Evolutionary conservation across 495 filamentous ascomycete species (phyloP), one percentile per base, ranked within the genome.

Genomic region (Friedmanniomyces simplex): DNA sequence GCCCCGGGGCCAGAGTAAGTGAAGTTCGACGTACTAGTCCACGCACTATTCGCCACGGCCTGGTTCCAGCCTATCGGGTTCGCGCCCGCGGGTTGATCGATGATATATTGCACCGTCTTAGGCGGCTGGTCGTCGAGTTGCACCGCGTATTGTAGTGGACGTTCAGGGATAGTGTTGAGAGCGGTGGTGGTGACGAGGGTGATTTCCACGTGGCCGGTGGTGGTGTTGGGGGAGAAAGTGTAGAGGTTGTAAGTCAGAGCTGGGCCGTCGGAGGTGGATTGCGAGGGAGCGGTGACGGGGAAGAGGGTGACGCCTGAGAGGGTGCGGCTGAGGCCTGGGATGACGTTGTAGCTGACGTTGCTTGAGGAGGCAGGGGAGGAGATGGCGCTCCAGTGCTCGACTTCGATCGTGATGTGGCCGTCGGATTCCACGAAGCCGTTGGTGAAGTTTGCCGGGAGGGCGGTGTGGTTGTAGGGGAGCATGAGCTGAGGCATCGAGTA

Each of bases 351-450:
- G 2, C 66, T 71, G 10, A 74, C 69, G n/a, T 69, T 65, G 56
- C 70, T 71, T 28, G 71, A 67, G 25, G 76, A 73, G n/a, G n/a
- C n/a, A 32, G 48, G 21, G 30, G 76, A 60, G 49, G 55, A 71
- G 61, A 68, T 53, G 42, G 50, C 52, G 32, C 71, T 69, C 36
- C 77, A 79, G 64, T 84, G 75, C 18, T 78, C 75, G 11, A 77
- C 76, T 61, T 83, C 76, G 57, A 88, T 83, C 55, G 81, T 71
- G 43, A 89, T 67, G 55, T 77, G 72, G 43, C 73, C 73, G 62
- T 85, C 80, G 4, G 72, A 74, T 67, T 89, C 85, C 58, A 87
- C 79, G 60, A 84, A 87, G 46, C 83, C 84, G 42, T 70, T 48
- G 5, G 66, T 73, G 70, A 87, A 88, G 22, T 69, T 69, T 0